Base-by-base conservation (phyloP, 2,329 filamentous ascomycete genomes). In the Ophiocordyceps camponoti-floridani region DNA sequence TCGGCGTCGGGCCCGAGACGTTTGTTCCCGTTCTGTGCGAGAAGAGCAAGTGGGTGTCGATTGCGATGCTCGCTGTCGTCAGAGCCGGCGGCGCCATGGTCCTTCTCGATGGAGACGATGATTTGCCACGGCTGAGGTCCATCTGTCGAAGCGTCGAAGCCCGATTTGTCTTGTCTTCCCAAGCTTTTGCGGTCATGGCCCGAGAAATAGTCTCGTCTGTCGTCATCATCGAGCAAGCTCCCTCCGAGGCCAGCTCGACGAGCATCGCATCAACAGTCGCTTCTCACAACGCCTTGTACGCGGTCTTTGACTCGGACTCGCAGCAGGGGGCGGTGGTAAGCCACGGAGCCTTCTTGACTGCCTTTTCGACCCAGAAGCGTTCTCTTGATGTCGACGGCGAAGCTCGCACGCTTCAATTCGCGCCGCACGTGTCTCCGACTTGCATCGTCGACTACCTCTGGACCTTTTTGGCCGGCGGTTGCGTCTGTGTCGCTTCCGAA, bases 11-110 rank as follows among this genome's bases (percentile, higher is more conserved):
- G 1, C 37, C 44, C 1, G 48, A 47, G 13, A 18, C 27, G 1
- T 35, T 48, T 23, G 54, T 62, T 4, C 58, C 58, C 0, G 46
- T 64, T 13, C 57, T 54, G 40, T 62, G 63, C 40, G 56, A 62
- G 16, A 65, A 64, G 49, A 62, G 59, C 4, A 52, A 49, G 33
- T 64, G 57, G 56, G 51, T 52, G 0, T 44, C 54, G n/a, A 51
- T 62, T 2, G 54, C 56, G 1, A 56, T 61, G 47, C 43, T 64
- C 13, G 58, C 49, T 7, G 53, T 62, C 0, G 46, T 63, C 40
- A 62, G 59, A 44, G 55, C 60, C 35, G 61, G 60, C 8, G 58
- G 45, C 16, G 53, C 53, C 8, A 56, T 56, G 41, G 49, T 52
- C 14, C 57, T 59, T 0, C 48, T 66, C 2, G 63, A 66, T 43